Evolutionary conservation across 495 filamentous ascomycete genomes (phyloP).

Genomic region (Penicillium daleae): DNA sequence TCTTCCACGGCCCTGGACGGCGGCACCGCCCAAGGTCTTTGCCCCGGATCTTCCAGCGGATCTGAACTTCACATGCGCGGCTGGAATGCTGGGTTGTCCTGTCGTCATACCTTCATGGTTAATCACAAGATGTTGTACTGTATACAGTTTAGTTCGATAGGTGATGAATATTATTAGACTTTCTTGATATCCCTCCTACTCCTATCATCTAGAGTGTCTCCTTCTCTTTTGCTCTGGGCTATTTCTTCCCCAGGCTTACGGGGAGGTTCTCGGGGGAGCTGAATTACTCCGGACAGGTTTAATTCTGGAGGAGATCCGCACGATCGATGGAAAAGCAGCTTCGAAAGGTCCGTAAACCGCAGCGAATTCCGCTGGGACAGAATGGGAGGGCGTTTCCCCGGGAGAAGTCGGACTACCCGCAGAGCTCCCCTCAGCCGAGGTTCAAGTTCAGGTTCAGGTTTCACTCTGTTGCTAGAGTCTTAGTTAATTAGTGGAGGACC

Average conservation of each 20-base stretch:
- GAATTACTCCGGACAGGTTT: constrained; percentile 20
- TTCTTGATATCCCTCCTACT: too few relatives aligned
- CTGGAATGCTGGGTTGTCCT: constrained; percentile 5
- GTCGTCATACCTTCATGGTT: constrained; percentile 23
- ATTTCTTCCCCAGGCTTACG: neutral
- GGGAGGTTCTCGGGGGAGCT: neutral
- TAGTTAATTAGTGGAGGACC: too few relatives aligned
- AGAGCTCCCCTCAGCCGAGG: constrained; percentile 39
- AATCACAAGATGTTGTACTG: neutral
- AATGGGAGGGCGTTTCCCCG: constrained; percentile 10
- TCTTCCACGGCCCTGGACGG: constrained; percentile 12
- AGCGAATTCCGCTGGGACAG: constrained; percentile 14
- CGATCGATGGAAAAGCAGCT: too few relatives aligned
- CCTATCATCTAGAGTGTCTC: too few relatives aligned
- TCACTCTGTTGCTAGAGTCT: too few relatives aligned
- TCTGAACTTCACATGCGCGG: constrained; percentile 30
- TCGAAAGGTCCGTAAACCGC: constrained; percentile 9
- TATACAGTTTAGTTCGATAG: neutral
- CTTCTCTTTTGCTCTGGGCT: neutral
- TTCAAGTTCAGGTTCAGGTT: constrained; percentile 19
- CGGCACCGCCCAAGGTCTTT: constrained; percentile 3
- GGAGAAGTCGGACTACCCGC: constrained; percentile 34
- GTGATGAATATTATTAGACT: neutral
- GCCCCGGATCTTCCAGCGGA: constrained; percentile 22
- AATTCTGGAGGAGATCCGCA: neutral